Conservation (phyloP, 352 stramenopile species). For the Pythium aphanidermatum region DNA sequence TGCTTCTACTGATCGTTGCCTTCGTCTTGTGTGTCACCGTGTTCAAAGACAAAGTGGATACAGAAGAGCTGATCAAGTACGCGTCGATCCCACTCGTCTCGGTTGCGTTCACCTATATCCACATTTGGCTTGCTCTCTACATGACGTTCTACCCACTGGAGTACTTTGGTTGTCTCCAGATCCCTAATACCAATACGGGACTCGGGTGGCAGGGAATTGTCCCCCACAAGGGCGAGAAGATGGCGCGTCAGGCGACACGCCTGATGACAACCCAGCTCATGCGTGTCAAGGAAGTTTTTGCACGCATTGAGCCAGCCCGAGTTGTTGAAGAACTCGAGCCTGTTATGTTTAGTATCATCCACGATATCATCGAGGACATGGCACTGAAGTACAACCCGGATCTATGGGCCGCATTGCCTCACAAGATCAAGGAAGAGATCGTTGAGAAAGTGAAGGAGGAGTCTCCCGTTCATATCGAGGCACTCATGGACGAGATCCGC, state of each 20-base stretch:
- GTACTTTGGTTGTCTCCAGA: conserved; percentile 89
- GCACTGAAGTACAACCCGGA: conserved; percentile 86
- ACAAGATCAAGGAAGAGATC: conserved; percentile 87
- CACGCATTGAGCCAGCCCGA: conserved; percentile 81
- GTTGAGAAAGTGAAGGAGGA: conserved; percentile 94
- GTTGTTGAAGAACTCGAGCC: conserved; percentile 93
- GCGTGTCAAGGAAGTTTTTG: conserved; percentile 90
- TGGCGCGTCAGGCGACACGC: conserved; percentile 91
- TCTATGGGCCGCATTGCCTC: conserved; percentile 68
- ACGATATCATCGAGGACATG: conserved; percentile 85
- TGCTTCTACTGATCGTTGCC: conserved; percentile 45
- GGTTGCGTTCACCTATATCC: conserved; percentile 91
- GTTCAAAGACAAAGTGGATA: conserved; percentile 50
- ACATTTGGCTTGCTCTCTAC: conserved; percentile 95
- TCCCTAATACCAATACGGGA: conserved; percentile 86
- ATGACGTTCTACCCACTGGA: conserved; percentile 98
- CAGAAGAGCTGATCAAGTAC: conserved; percentile 66
- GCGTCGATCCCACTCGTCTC: conserved; percentile 83
- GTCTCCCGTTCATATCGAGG: conserved; percentile 85
- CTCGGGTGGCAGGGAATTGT: conserved; percentile 97
- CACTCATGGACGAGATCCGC: conserved; percentile 94
- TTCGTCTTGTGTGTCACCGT: conserved; percentile 72
- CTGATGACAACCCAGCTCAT: conserved; percentile 95
- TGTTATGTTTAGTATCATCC: conserved; percentile 86
- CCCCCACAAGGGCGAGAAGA: conserved; percentile 95